Conservation (phyloP, 2,329 filamentous ascomycete genomes). For the Sordariomycetes sp. region DNA sequence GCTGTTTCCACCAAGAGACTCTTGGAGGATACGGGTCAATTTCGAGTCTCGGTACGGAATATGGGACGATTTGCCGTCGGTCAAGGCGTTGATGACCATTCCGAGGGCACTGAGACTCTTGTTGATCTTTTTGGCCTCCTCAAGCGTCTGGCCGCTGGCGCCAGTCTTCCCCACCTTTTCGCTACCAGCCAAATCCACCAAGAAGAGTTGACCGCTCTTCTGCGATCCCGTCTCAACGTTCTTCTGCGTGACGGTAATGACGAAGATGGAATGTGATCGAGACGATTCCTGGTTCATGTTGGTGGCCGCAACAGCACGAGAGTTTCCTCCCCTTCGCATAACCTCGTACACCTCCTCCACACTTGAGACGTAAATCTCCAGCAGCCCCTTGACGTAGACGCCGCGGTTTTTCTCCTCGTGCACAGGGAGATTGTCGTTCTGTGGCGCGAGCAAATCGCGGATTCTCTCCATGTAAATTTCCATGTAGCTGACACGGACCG, state of each 20-base stretch:
- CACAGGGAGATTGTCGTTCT: constrained; percentile 94
- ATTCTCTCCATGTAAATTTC: constrained; percentile 99
- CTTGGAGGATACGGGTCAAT: constrained; percentile 92
- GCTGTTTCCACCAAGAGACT: constrained; percentile 94
- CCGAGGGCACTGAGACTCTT: constrained; percentile 96
- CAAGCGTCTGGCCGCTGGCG: constrained; percentile 90
- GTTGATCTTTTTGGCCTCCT: constrained; percentile 99
- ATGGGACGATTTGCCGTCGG: constrained; percentile 93
- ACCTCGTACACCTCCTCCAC: constrained; percentile 96
- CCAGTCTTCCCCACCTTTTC: constrained; percentile 99
- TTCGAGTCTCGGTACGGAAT: constrained; percentile 97
- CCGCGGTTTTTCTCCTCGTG: constrained; percentile 96
- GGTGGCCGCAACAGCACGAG: constrained; percentile 86
- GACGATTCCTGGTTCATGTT: constrained; percentile 99
- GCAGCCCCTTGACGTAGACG: constrained; percentile 90
- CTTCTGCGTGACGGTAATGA: constrained; percentile 94
- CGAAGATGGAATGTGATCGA: constrained; percentile 95
- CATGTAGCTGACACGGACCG: constrained; percentile 98
- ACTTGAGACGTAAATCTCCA: constrained; percentile 92
- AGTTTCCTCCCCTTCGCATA: constrained; percentile 83
- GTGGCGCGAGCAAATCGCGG: constrained; percentile 81
- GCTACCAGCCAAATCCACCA: constrained; percentile 95
- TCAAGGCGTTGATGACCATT: constrained; percentile 98
- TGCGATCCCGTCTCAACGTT: constrained; percentile 93
- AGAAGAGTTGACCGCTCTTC: constrained; percentile 92